phyloP scores from a whole-genome alignment of 495 filamentous ascomycete genomes.

The Trichoderma gamsii region DNA sequence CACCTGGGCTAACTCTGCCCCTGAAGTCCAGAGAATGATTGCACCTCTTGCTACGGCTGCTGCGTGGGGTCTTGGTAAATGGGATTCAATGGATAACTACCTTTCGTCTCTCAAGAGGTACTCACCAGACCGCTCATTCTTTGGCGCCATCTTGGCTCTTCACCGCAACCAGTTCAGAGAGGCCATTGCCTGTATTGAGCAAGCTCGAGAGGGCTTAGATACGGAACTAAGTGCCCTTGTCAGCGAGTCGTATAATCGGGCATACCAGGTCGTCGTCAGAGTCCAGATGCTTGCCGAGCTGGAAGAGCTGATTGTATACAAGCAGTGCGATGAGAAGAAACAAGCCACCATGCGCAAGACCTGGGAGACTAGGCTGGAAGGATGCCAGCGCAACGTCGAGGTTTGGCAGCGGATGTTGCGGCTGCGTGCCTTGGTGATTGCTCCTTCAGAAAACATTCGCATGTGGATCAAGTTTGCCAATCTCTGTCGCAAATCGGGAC shows the following conservation, averaged over 20 bases:
- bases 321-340: constrained; percentile 83
- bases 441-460: constrained; percentile 84
- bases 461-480: constrained; percentile 99
- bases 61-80: constrained; percentile 95
- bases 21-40: constrained; percentile 79
- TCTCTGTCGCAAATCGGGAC: constrained; percentile 88
- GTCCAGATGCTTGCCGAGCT: constrained; percentile 98
- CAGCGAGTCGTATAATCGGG: constrained; percentile 92
- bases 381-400: constrained; percentile 94
- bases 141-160: constrained; percentile 87
- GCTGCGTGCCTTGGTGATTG: constrained; percentile 84
- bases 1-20: constrained; percentile 80
- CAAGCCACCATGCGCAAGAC: constrained; percentile 85
- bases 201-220: constrained; percentile 87
- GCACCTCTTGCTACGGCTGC: constrained; percentile 90
- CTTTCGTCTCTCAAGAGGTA: constrained; percentile 87
- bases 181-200: constrained; percentile 76
- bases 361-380: constrained; percentile 90
- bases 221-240: constrained; percentile 91
- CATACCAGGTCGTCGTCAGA: constrained; percentile 90
- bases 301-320: constrained; percentile 96
- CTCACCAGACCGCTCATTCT: constrained; percentile 93
- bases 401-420: constrained; percentile 98
- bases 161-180: constrained; percentile 93
- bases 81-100: constrained; percentile 97